A percentile compares a stretch with the other conserved stretches of the same genome.
These are phyloP conservation scores for Tilletia caries DNA, from an alignment of 1,284 basidiomycete genomes.

Conservation along the genomic window DNA sequence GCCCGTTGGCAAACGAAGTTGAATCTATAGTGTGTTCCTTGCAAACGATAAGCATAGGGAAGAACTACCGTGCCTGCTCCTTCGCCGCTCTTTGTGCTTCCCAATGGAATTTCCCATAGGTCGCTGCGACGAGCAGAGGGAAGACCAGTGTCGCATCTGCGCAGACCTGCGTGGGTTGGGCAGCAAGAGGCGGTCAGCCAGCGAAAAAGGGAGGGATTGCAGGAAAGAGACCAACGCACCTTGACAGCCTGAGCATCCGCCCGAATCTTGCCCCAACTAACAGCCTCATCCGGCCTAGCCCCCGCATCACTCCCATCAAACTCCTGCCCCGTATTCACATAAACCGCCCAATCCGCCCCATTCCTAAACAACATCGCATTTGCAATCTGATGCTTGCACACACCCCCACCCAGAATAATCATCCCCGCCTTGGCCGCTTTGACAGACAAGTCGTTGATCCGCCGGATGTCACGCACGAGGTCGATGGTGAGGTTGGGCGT, in stretches of 20 bases:
- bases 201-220: background rate
- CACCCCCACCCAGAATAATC: constrained; percentile 95
- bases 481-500: constrained; percentile 80
- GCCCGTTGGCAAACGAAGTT: too few species aligned
- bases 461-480: constrained; percentile 89
- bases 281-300: constrained; percentile 92
- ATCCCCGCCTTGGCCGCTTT: constrained; percentile 91
- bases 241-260: constrained; percentile 79
- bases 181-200: background rate
- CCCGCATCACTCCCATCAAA: constrained; percentile 98
- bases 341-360: constrained; percentile 95
- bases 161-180: constrained; percentile 51
- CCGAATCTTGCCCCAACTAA: constrained; percentile 99
- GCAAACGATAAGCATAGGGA: too few species aligned
- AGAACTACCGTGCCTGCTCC: too few species aligned
- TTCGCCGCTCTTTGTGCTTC: background rate
- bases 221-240: constrained; percentile 57
- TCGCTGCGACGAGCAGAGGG: constrained; percentile 80
- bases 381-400: constrained; percentile 98
- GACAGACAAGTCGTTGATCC: constrained; percentile 83
- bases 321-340: constrained; percentile 98
- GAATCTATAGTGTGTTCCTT: too few species aligned
- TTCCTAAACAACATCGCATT: constrained; percentile 96
- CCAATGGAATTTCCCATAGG: constrained; percentile 60
- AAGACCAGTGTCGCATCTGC: constrained; percentile 85